These are phyloP conservation scores for Euphrasia confusa DNA, from an alignment of 257 asterid species.

Conservation along the genomic window DNA sequence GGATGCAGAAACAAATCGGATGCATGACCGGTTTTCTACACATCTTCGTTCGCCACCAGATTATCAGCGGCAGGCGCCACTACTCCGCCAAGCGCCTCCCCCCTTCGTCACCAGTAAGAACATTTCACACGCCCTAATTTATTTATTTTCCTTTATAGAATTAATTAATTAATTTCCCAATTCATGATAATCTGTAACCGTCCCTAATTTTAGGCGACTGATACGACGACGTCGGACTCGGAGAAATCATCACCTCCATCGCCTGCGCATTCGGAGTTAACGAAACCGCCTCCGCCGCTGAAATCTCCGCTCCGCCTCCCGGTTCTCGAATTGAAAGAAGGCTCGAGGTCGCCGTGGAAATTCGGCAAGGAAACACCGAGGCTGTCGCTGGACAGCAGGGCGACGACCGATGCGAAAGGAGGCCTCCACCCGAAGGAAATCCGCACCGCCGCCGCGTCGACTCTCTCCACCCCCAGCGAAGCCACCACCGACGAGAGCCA, in stretches of 20 bases:
- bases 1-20: constrained; percentile 51
- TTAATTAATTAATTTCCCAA: neutral
- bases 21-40: constrained; percentile 63
- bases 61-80: constrained; percentile 48
- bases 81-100: constrained; percentile 64
- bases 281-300: constrained; percentile 31
- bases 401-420: constrained; percentile 85
- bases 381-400: constrained; percentile 90
- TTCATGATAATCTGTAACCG: neutral
- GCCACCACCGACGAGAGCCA: constrained; percentile 42
- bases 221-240: constrained; percentile 46
- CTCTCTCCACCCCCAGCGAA: constrained; percentile 27
- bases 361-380: constrained; percentile 75
- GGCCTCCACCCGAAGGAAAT: constrained; percentile 75
- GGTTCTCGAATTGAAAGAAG: constrained; percentile 52
- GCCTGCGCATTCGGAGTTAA: constrained; percentile 38
- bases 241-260: constrained; percentile 44
- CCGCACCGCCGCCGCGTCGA: constrained; percentile 38
- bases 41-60: constrained; percentile 78
- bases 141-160: no score
- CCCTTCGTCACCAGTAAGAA: constrained; percentile 37
- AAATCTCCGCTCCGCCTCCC: constrained; percentile 54
- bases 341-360: constrained; percentile 68
- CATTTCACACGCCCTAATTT: neutral
- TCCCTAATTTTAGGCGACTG: constrained; percentile 34